Base-by-base conservation (phyloP, 768 basidiomycete genomes). In the Gloeostereum incarnatum region DNA sequence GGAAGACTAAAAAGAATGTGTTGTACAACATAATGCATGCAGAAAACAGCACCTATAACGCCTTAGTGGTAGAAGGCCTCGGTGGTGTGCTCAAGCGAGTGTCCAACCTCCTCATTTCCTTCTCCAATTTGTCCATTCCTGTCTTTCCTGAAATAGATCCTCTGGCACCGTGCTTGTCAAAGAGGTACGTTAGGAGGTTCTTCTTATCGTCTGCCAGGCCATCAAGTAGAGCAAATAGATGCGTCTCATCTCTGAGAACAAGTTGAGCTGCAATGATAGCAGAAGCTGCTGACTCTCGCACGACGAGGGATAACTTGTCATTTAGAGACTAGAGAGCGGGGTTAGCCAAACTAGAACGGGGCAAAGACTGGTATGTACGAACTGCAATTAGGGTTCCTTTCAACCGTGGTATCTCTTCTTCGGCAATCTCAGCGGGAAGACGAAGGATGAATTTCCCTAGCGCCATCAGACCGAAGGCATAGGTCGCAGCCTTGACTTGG, bases 141-240 rank as follows among this genome's bases (percentile, higher is more conserved):
- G 60, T 60, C n/a, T 57, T 58, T 6, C 63, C 61, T 26, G 54
- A 53, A 3, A 53, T 55, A 19, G 50, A 51, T 9, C 74, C 83
- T 16, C 88, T 67, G 7, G 73, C 83, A 22, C 79, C 79, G 49
- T 90, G 84, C 55, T 90, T 91, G 56, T 90, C 88, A 46, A 92
- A 92, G 40, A 89, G 65, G 47, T 92, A 92, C 1, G 89, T 88
- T 35, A 92, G 63, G 13, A 91, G 64, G 52, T 92, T 90, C 68
- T 89, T 90, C 68, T 91, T 88, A 49, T 87, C 86, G 43, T 88
- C 82, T n/a, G 85, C 77, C 29, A 92, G 66, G 4, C 82, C 84
- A 41, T 87, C 84, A 31, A 92, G 62, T 13, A 92, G 71, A 25
- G 75, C 65, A 49, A 92, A 92, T 1, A 92, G 64, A 46, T 88